Conservation (phyloP, 2,329 filamentous ascomycete species). For the Podosphaera aphanis region DNA sequence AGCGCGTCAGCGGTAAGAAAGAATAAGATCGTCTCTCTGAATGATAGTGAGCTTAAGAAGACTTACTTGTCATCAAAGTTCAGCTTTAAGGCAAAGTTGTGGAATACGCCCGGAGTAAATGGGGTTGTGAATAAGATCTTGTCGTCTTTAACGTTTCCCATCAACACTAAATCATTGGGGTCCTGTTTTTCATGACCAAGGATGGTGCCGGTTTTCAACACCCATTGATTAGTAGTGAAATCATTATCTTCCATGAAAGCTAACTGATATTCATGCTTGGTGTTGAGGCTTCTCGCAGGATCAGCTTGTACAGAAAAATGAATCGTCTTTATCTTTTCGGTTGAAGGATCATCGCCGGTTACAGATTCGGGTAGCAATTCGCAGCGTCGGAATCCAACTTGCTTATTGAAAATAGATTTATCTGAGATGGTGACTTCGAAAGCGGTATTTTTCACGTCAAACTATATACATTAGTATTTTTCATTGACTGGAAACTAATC, state of each 20-base stretch:
- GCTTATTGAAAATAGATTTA: conserved; percentile 34
- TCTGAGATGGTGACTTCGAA: conserved; percentile 18
- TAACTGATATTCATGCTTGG: conserved; percentile 37
- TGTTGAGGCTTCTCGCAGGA: conserved; percentile 25
- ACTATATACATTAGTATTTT: conserved; percentile 3
- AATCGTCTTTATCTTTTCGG: conserved; percentile 32
- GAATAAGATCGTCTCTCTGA: conserved; percentile 7
- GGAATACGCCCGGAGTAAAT: conserved; percentile 28
- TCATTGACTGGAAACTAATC: neutral
- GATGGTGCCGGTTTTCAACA: conserved; percentile 27
- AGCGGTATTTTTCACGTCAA: conserved; percentile 6
- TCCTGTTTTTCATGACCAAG: conserved; percentile 17
- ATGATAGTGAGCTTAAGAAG: neutral
- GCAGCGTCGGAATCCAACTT: conserved; percentile 35
- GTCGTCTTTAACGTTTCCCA: neutral
- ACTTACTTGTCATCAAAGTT: conserved; percentile 30
- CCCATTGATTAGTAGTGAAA: conserved; percentile 27
- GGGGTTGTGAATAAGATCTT: conserved; percentile 23
- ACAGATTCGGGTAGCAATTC: conserved; percentile 30
- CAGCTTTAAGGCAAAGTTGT: conserved; percentile 36
- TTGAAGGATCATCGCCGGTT: conserved; percentile 26
- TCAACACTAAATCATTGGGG: neutral
- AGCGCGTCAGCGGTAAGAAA: neutral
- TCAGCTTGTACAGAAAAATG: conserved; percentile 37
- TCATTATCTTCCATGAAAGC: conserved; percentile 25